Base-by-base conservation (phyloP, 305 asterid genomes). In the Solanum hybrid region DNA sequence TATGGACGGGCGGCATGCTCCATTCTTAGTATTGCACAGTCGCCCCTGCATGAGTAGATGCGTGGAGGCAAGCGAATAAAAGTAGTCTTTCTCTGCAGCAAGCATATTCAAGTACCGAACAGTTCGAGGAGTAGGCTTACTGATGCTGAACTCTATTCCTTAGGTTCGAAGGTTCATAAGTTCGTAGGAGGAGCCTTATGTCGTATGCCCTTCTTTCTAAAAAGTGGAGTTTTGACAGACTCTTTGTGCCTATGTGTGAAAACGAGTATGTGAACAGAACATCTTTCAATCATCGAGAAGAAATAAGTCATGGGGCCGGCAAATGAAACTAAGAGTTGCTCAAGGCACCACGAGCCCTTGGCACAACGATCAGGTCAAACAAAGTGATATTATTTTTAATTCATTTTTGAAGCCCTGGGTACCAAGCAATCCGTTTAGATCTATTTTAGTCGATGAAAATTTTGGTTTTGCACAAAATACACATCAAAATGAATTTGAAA, bases 241-340 rank as follows among this genome's bases (percentile, higher is more conserved):
- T 51, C 22, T 51, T 51, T 6, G n/a, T 51, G 66, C 9, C n/a
- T 51, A 51, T 51, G n/a, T 51, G n/a, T 3, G 66, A 16, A 51
- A 51, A 51, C 0, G 9, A 51, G n/a, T 51, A 16, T 51, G 66
- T 51, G 66, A 51, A 51, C 4, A 51, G 0, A 3, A 51, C 3
- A 51, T 51, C 64, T 51, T 51, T 16, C 9, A 51, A 51, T 5
- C 20, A 46, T 46, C 20, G 20, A 46, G 60, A 13, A 4, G 60
- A 46, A 46, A 46, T 46, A 46, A 46, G 20, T 14, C 20, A 0
- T 0, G 20, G 2, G 20, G 7, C 0, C 60, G 0, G 2, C 60
- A 13, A 46, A 13, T 7, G 0, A 13, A 46, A 46, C 20, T 16
- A 51, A 5, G 66, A 51, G 66, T 5, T 51, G 9, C 66, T 16